Evolutionary conservation across 1,284 basidiomycete genomes (phyloP), one percentile per base, ranked within the genome.

Genomic region (Tilletia indica): DNA sequence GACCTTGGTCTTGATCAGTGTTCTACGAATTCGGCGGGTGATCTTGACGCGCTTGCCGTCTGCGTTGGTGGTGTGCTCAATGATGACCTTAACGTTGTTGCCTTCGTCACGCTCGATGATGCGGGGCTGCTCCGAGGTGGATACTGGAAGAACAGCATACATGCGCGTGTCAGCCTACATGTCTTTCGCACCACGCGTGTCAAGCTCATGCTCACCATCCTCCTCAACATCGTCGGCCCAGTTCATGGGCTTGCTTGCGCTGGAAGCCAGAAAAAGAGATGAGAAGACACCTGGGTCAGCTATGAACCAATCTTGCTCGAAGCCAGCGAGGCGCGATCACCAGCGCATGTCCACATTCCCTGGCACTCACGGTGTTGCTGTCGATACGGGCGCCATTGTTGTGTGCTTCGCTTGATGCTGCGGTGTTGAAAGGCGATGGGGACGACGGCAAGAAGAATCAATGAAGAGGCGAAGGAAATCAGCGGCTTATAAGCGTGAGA

Each of bases 31-130:
- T 79, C 91, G 90, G 74, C 93, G 89, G 14, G 92, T 97, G 76
- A 94, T 76, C 88, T 99, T 99, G 85, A 99, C 90, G 85, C 92
- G 94, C 86, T 95, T 94, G 21, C 94, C 96, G 34, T 95, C 91
- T 66, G 98, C 94, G 80, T 97, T 95, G 70, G 92, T 86, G 67
- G 88, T 88, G 85, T 92, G 94, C 83, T 95, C 93, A 64, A 93
- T 87, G 5, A 91, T 91, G 8, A 92, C 92, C 51, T 93, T 90
- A 80, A 97, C 89, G 1, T 95, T 95, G 81, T 96, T 92, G 77
- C 93, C 91, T 82, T 95, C 94, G 67, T 91, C 87, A 81, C 94
- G 91, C 77, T 87, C 87, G 73, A 85, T 85, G 63, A 82, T 75
- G 58, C 73, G 73, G 31, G 80, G 76, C 42, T 70, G 72, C 25